phyloP scores from a whole-genome alignment of 305 asterid species.

The Fraxinus xanthoxyloides region DNA sequence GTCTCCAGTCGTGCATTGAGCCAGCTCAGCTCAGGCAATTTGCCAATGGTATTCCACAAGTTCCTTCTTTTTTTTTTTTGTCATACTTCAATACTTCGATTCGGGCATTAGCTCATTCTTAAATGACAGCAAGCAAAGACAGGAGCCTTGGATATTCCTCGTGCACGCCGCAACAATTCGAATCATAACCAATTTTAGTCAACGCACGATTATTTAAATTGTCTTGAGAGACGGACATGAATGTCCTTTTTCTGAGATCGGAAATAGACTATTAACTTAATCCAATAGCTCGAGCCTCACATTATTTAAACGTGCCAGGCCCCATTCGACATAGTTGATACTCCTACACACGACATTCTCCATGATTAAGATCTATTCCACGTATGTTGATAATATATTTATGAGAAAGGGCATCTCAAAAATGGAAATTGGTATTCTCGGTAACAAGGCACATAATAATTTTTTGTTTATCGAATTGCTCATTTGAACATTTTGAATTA shows the following conservation, averaged over 20 bases:
- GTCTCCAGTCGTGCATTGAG: constrained; percentile 88
- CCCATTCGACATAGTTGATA: not conserved
- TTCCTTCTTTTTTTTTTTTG: constrained; percentile 24
- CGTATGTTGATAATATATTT: not conserved
- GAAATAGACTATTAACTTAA: not conserved
- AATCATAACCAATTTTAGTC: no score
- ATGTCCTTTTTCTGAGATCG: not conserved
- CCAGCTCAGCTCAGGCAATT: constrained; percentile 70
- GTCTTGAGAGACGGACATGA: no score
- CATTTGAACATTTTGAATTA: no score
- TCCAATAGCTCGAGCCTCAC: no score
- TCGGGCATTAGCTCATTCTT: constrained; percentile 62
- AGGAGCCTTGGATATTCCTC: constrained; percentile 67
- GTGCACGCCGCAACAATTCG: not conserved
- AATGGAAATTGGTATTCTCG: not conserved
- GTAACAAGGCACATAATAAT: not conserved
- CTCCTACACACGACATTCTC: not conserved
- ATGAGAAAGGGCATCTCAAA: not conserved
- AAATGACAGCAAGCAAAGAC: constrained; percentile 77
- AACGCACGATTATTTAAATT: no score
- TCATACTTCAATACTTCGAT: constrained; percentile 65
- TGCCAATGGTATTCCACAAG: constrained; percentile 23
- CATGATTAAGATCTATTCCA: not conserved
- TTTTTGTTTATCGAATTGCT: no score
- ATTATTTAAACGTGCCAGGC: not conserved